Evolutionary conservation across 1,284 basidiomycete species (phyloP), one percentile per base, ranked within the genome.

Genomic region (Ustilago bromivora): DNA sequence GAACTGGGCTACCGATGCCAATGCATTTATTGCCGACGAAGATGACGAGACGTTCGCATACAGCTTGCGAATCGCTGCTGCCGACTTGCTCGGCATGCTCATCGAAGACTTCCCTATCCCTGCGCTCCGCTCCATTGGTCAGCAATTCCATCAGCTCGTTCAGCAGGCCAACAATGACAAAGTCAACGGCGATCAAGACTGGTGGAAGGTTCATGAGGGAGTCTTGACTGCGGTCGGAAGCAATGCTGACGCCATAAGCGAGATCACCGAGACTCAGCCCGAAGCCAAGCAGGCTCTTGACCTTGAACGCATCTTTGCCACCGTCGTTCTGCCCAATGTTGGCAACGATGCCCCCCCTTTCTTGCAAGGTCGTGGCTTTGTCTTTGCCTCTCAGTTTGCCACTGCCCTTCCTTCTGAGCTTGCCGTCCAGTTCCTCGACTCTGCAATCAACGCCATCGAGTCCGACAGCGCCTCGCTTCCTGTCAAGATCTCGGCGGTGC

Each of bases 1-100:
- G 57, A 92, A 91, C 46, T 98, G 96, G 96, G 90, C 90, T 4
- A 91, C 89, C 61, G 93, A 98, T 82, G 91, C 94, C 1, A 96
- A 97, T 78, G 91, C 92, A 2, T 98, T 98, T 84, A 92, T 98
- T 31, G 92, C 93, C 28, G 94, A 98, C 81, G 96, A 98, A 83
- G 94, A 98, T 73, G 96, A 98, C 79, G 95, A 97, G 76, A 92
- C 92, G 1, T 90, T 93, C 58, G 86, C 89, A 0, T 96, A 94
- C 84, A 93, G 92, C 71, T 89, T 95, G 52, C 90, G 96, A 43
- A 90, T 94, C 11, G 92, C 93, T 5, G 92, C 92, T 4, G 92
- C 95, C 78, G 96, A 98, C 82, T 87, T 98, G 34, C 88, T 97
- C 47, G 89, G 90, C 46, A 94, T 96, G 56, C 88, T 97, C 61